Conservation (phyloP, 495 filamentous ascomycete species). For the Penicillium goetzii region DNA sequence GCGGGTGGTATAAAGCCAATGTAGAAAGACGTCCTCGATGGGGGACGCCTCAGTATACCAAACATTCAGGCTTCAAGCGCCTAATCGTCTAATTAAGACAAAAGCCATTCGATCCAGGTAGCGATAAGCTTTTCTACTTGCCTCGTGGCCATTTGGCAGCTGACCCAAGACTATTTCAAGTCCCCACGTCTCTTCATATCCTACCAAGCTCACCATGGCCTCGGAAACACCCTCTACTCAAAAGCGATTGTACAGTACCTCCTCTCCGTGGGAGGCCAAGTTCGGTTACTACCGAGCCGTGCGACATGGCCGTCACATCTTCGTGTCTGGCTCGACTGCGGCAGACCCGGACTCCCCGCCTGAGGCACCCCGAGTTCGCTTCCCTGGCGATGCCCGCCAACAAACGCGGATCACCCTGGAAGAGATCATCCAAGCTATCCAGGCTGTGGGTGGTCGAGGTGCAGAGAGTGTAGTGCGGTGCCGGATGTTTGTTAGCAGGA, state of each 20-base stretch:
- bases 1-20: background rate
- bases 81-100: background rate
- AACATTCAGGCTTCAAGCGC: background rate
- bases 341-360: constrained; percentile 40
- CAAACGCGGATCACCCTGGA: constrained; percentile 44
- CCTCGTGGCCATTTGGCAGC: background rate
- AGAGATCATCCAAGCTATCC: constrained; percentile 46
- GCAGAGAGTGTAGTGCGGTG: constrained; percentile 44
- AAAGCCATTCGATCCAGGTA: background rate
- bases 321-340: constrained; percentile 53
- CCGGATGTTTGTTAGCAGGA: constrained; percentile 45
- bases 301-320: constrained; percentile 46
- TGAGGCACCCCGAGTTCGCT: constrained; percentile 39
- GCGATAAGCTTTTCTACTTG: background rate
- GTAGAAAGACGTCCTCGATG: background rate
- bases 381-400: constrained; percentile 43
- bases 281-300: constrained; percentile 55
- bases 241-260: constrained; percentile 30
- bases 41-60: background rate
- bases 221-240: background rate
- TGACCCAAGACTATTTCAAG: background rate
- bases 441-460: constrained; percentile 45
- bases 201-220: constrained; percentile 1
- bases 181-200: background rate
- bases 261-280: constrained; percentile 47